Evolutionary conservation across 2,329 filamentous ascomycete genomes (phyloP), one percentile per base, ranked within the genome.

Genomic region (Escovopsis weberi): DNA sequence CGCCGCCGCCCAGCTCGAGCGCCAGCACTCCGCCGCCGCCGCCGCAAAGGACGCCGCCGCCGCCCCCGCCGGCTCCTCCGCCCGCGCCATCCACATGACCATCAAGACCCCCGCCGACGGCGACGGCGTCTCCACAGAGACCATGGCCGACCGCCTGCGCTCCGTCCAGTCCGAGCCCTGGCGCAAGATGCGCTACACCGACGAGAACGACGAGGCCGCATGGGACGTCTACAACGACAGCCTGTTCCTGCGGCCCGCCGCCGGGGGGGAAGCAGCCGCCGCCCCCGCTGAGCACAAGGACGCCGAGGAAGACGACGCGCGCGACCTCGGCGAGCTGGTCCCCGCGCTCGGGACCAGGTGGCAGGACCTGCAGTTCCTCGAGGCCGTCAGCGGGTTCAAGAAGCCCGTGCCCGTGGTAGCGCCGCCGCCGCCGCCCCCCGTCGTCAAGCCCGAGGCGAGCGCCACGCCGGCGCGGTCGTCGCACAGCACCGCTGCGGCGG

Each of bases 41-140:
- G 58, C 60, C 43, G 26, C 26, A 5, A 28, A 28, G 26, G 59
- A 61, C 23, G 50, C 57, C 18, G 50, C 50, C 8, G 57, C 54
- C 4, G 47, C 62, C 52, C 52, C 57, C 1, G 50, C 62, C 10
- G 42, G 50, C 23, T 60, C 65, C 4, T 76, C 79, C 48, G 79
- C 83, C 23, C 80, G 83, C 48, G 81, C 85, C 12, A 85, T 94
- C 53, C 82, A 91, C 60, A 85, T 94, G 67, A 85, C 85, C 28
- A 80, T 93, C 55, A 94, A 93, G 67, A 78, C 79, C 33, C 75
- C 77, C 2, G 75, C 77, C 38, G 78, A 82, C 51, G 78, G 78
- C 43, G 80, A 82, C 41, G 67, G 72, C 12, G 68, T 76, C 43
- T 69, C 76, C 11, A 78, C 75, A 23, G 75, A 83, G 50, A 88